Base-by-base conservation (phyloP, 768 basidiomycete genomes). In the Auricularia heimuer region DNA sequence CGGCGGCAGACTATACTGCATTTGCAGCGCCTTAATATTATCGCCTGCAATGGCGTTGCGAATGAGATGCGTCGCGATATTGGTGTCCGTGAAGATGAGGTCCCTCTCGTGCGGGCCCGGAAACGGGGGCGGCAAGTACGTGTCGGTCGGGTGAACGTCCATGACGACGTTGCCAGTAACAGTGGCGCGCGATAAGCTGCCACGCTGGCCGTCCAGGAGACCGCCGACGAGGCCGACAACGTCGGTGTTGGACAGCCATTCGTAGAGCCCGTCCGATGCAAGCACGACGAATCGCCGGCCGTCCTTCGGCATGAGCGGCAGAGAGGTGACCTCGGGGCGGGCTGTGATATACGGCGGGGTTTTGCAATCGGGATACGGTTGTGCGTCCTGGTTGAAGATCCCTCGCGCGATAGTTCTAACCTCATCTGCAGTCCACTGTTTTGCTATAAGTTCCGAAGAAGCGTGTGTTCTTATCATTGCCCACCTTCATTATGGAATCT, bases 311-410 rank as follows among this genome's bases (percentile, higher is more conserved):
- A 77, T 67, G 18, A 82, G 71, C 47, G 76, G 70, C 87, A 85
- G 66, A 84, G 84, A 88, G 2, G 87, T 89, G 36, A 95, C 85
- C 42, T 90, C 92, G 1, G 94, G 94, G 4, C 79, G 79, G 14
- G 94, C 86, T 37, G 82, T 94, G 33, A 96, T 92, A 74, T 96
- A 97, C 18, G 94, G 94, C 1, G 94, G 94, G 3, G 94, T 92
- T 74, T 88, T 89, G 75, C 90, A 83, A 24, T 81, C 75, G 12
- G 82, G 63, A 16, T 86, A 88, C 3, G 86, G 76, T 7, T 18
- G 14, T 6, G 21, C 47, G 14, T 4, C 14, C 6, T 18, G 18
- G 11, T 18, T 18, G 47, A 51, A 51, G 39, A 42, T 7, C 47
- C 11, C 47, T 10, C 21, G 14, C 21, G 47, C 14, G 8, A 18